Evolutionary conservation across 139 green algal species (phyloP).

Genomic region (Deuterostichococcus epilithicus): DNA sequence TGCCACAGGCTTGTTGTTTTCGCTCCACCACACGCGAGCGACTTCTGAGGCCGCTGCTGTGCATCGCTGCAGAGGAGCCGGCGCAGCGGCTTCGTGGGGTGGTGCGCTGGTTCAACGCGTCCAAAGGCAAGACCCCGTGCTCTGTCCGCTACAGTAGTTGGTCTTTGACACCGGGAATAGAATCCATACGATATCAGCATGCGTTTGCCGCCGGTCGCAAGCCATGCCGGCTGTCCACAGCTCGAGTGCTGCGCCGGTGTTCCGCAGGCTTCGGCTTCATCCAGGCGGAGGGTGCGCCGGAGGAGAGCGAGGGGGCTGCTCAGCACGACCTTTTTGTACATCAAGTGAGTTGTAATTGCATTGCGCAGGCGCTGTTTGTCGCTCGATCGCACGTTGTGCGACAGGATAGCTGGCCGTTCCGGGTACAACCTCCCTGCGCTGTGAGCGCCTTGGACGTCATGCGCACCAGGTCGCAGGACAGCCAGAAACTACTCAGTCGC

Average conservation of each 20-base stretch:
- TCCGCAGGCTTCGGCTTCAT: slow-evolving; percentile 83
- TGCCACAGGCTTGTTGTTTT: too few relatives aligned
- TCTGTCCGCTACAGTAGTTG: background rate
- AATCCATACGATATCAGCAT: background rate
- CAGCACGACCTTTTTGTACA: slow-evolving; percentile 87
- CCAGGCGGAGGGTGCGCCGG: slow-evolving; percentile 71
- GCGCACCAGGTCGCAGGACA: too few relatives aligned
- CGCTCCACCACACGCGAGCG: background rate
- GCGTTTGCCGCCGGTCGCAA: background rate
- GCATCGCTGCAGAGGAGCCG: background rate
- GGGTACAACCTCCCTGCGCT: too few relatives aligned
- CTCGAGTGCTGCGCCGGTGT: too few relatives aligned
- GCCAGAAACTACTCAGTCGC: too few relatives aligned
- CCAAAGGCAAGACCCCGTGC: background rate
- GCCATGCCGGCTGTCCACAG: background rate
- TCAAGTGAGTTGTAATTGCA: slow-evolving; percentile 51
- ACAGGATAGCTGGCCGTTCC: background rate
- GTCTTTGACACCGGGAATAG: background rate
- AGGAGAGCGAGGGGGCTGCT: slow-evolving; percentile 28
- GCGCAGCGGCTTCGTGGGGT: too few relatives aligned
- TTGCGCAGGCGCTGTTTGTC: too few relatives aligned
- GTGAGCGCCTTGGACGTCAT: too few relatives aligned
- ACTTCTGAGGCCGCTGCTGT: background rate
- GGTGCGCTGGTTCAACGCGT: background rate
- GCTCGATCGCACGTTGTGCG: too few relatives aligned